Evolutionary conservation across 345 rosid species (phyloP).

Genomic region (Eucalyptus marginata): DNA sequence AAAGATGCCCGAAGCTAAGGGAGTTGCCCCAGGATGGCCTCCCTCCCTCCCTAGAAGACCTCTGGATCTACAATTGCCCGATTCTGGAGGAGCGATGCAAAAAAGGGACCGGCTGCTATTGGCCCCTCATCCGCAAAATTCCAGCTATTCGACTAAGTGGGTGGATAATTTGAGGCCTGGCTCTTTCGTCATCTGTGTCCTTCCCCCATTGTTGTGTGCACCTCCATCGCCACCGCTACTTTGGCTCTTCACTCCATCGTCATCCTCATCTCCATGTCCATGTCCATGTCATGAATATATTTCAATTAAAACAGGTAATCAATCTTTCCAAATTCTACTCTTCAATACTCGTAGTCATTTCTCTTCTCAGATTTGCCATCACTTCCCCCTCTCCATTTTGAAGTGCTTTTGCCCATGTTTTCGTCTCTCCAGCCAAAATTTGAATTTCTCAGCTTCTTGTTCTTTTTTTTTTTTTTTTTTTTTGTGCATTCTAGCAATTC

Average conservation of each 20-base stretch:
- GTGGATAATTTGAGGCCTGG: accelerated
- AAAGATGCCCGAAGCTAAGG: not conserved
- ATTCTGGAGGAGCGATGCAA: no score
- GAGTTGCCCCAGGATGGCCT: no score
- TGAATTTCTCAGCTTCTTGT: no score
- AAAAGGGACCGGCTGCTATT: no score
- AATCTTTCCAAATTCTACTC: not conserved
- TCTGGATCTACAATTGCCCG: no score
- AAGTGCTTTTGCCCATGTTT: no score
- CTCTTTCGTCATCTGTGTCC: not conserved
- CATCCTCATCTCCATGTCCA: not conserved
- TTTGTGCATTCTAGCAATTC: no score
- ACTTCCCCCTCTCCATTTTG: no score
- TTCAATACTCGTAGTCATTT: not conserved
- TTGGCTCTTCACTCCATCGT: not conserved
- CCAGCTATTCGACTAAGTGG: not conserved
- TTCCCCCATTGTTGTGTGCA: not conserved
- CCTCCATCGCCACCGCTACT: not conserved
- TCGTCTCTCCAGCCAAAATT: no score
- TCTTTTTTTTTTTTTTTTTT: no score
- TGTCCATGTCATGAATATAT: not conserved
- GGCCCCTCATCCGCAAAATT: not conserved
- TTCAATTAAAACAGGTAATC: not conserved
- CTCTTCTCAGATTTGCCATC: not conserved
- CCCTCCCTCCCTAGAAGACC: no score